These are phyloP conservation scores for Debaryomyces tyrocola DNA, from an alignment of 805 yeast genomes.

Conservation along the genomic window DNA sequence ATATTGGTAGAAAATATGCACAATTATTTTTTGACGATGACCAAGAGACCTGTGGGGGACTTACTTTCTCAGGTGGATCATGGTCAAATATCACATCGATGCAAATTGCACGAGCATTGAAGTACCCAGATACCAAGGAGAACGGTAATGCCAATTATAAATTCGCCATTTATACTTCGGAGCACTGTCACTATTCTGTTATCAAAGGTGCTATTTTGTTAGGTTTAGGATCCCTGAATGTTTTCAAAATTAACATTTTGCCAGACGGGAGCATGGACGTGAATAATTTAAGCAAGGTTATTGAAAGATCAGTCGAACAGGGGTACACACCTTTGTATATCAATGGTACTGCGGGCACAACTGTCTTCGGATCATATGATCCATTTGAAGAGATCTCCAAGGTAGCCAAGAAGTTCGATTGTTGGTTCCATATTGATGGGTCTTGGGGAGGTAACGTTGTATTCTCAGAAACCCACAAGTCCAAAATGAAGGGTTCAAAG, in stretches of 20 bases:
- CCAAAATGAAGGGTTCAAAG: slow-evolving; percentile 57
- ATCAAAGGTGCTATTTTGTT: slow-evolving; percentile 77
- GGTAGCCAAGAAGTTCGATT: slow-evolving; percentile 52
- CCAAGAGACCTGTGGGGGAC: slow-evolving; percentile 65
- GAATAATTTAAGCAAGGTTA: slow-evolving; percentile 44
- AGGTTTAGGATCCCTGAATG: slow-evolving; percentile 65
- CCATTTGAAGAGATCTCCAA: slow-evolving; percentile 55
- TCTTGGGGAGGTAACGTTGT: slow-evolving; percentile 90
- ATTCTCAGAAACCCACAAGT: slow-evolving; percentile 51
- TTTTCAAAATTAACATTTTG: slow-evolving; percentile 63
- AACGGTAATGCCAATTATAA: slow-evolving; percentile 52
- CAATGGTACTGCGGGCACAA: slow-evolving; percentile 86
- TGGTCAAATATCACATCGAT: slow-evolving; percentile 81
- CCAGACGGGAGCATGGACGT: slow-evolving; percentile 57
- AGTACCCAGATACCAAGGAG: slow-evolving; percentile 67
- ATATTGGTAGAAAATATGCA: slow-evolving; percentile 68
- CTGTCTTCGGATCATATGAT: slow-evolving; percentile 84
- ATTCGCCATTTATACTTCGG: slow-evolving; percentile 70
- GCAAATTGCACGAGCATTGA: slow-evolving; percentile 67
- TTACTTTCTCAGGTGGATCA: slow-evolving; percentile 85
- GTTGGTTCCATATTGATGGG: slow-evolving; percentile 86
- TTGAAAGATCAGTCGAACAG: slow-evolving; percentile 41
- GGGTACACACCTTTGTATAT: slow-evolving; percentile 75
- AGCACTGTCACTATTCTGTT: slow-evolving; percentile 77
- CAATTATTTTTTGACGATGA: slow-evolving; percentile 48